A percentile compares a stretch with the other conserved stretches of the same genome.
These are phyloP conservation scores for Ramularia collo-cygni DNA, from an alignment of 2,329 filamentous ascomycete species.

Conservation along the genomic window DNA sequence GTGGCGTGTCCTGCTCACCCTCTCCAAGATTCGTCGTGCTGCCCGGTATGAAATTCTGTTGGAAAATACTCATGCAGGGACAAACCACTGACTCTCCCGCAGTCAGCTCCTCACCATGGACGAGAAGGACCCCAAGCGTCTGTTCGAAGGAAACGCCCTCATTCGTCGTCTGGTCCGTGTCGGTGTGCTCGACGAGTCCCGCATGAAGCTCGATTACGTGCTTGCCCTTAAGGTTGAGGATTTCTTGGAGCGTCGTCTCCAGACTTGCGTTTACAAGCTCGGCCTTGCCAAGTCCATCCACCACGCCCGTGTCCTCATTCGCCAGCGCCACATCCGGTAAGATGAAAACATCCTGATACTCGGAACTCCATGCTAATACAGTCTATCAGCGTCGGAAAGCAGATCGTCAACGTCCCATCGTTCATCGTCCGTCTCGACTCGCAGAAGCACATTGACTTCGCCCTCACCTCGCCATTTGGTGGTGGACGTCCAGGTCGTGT, in stretches of 20 bases:
- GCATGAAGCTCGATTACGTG: constrained; percentile 99
- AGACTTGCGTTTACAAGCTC: constrained; percentile 99
- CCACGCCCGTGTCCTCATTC: constrained; percentile 99
- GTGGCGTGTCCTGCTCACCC: constrained; percentile 98
- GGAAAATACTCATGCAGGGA: neutral
- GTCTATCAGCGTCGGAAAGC: constrained; percentile 78
- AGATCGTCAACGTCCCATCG: constrained; percentile 99
- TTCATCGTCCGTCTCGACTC: constrained; percentile 99
- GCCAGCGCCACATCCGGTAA: constrained; percentile 93
- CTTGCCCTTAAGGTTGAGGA: constrained; percentile 98
- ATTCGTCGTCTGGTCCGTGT: constrained; percentile 99
- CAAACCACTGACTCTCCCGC: constrained; percentile 19
- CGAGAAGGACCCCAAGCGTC: constrained; percentile 99
- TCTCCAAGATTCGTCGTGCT: constrained; percentile 99
- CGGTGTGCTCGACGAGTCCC: constrained; percentile 98
- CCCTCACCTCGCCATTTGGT: constrained; percentile 94
- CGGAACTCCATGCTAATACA: too few relatives aligned
- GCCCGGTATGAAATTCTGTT: constrained; percentile 66
- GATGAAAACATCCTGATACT: too few relatives aligned
- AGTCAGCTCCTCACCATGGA: constrained; percentile 99
- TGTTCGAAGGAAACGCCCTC: constrained; percentile 99
- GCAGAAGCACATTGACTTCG: constrained; percentile 99
- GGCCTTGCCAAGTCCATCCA: constrained; percentile 99
- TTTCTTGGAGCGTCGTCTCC: constrained; percentile 99
- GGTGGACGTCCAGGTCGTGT: constrained; percentile 96